Evolutionary conservation across 1,284 basidiomycete genomes (phyloP).

Genomic region (Stygiomarasmius scandens): DNA sequence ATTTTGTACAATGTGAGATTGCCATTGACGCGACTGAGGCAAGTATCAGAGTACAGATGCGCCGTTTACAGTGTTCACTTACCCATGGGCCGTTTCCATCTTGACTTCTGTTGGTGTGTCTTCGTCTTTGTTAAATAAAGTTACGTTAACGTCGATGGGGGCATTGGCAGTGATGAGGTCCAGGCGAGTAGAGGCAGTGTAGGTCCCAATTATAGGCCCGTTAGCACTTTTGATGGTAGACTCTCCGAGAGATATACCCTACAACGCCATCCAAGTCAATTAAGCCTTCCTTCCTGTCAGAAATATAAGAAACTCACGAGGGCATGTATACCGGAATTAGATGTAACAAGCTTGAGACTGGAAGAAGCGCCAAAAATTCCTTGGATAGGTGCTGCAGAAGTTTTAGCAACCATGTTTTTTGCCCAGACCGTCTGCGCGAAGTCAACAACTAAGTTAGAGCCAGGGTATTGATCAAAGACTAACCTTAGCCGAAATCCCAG

Average conservation of each 20-base stretch:
- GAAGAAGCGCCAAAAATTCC: constrained; percentile 43
- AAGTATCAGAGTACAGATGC: constrained; percentile 18
- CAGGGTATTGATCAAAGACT: background rate
- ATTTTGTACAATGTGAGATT: constrained; percentile 30
- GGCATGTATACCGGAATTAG: constrained; percentile 3
- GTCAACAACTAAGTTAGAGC: background rate
- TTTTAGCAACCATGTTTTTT: constrained; percentile 29
- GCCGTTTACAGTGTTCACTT: constrained; percentile 34
- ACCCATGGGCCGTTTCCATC: constrained; percentile 43
- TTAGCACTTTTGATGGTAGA: constrained; percentile 36
- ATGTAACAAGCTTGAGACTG: constrained; percentile 36
- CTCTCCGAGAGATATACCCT: constrained; percentile 39
- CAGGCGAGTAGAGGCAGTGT: constrained; percentile 37
- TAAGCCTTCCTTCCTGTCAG: background rate
- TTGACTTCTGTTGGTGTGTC: constrained; percentile 23
- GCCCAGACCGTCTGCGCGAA: constrained; percentile 36
- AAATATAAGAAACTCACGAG: background rate
- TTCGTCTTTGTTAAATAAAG: constrained; percentile 32
- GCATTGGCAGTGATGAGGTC: constrained; percentile 40
- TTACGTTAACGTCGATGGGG: constrained; percentile 36
- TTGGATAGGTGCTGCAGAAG: constrained; percentile 37
- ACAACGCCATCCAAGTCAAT: background rate
- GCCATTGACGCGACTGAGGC: constrained; percentile 31
- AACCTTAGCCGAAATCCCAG: constrained; percentile 33
- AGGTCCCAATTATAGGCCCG: constrained; percentile 44